Conservation (phyloP, 352 stramenopile genomes). For the Phytopythium chamaehyphon region DNA sequence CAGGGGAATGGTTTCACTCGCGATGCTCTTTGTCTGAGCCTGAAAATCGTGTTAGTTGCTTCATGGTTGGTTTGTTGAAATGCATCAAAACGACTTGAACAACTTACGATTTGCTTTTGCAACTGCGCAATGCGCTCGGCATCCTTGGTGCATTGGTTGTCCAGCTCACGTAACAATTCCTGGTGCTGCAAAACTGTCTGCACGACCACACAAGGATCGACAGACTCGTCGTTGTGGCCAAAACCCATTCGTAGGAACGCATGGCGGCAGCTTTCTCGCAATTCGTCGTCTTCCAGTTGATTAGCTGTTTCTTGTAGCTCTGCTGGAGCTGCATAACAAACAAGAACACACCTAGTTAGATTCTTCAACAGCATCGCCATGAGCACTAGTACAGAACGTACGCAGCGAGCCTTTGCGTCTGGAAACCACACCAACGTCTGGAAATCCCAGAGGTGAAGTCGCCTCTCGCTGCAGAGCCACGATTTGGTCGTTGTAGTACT, state of each 20-base stretch:
- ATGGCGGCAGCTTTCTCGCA: constrained; percentile 15
- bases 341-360: too few species aligned
- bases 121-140: constrained; percentile 47
- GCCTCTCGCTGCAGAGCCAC: constrained; percentile 4
- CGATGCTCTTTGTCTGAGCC: constrained; percentile 43
- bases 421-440: neutral
- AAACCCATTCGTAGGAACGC: constrained; percentile 74
- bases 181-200: constrained; percentile 61
- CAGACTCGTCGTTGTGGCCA: constrained; percentile 37
- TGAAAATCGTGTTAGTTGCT: constrained; percentile 11
- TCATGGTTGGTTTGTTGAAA: too few species aligned
- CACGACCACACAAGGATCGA: constrained; percentile 71
- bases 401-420: too few species aligned
- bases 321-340: too few species aligned
- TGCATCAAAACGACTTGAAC: too few species aligned
- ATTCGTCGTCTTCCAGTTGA: neutral
- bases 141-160: constrained; percentile 57
- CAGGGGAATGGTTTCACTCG: constrained; percentile 45
- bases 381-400: too few species aligned
- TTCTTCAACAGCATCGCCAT: too few species aligned
- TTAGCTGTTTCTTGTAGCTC: neutral
- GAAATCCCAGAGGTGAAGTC: neutral
- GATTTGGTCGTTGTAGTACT: constrained; percentile 82
- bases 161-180: constrained; percentile 62
- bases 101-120: constrained; percentile 57